Evolutionary conservation across 2,329 filamentous ascomycete genomes (phyloP), one percentile per base, ranked within the genome.

Genomic region (Venturia carpophila): DNA sequence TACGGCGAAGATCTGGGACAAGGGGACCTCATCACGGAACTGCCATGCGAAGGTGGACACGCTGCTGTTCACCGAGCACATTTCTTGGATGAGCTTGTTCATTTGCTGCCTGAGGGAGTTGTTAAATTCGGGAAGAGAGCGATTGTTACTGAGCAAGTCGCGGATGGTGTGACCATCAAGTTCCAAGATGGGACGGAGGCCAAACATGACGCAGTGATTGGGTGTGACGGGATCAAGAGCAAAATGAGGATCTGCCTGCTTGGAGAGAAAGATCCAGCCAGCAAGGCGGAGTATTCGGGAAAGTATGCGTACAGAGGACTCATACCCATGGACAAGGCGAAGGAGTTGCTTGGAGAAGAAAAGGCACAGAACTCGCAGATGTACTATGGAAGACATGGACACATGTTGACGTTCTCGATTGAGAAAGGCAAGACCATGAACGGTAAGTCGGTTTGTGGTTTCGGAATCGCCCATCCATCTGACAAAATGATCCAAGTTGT

Each of bases 221-320:
- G 79, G 2, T 78, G 77, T 64, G 80, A 82, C 67, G 80, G 80
- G 1, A 78, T 82, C 68, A 80, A 80, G 43, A 61, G 55, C 0
- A 75, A 77, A 3, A 77, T 82, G 2, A 77, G 86, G 9, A 71
- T 80, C 39, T 71, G 83, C 17, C 72, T 88, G 5, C 74, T 87
- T 2, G 83, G 81, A 0, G 71, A 77, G 2, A 73, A 76, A 27
- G 72, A 79, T 66, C 78, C 80, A 0, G 75, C 78, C 3, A 74
- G 79, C 0, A 71, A 78, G 34, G 77, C 84, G 0, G 71, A 75
- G 1, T 88, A 85, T 70, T 80, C 80, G 0, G 76, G 81, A 41
- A 84, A 86, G 67, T 84, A 83, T 72, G 86, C 83, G 42, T 89
- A 86, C 73, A 79, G 87, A 7, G 82, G 82, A 0, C 72, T 89